Conservation (phyloP, 1,139 yeast species). For the Sugiyamaella japonica region DNA sequence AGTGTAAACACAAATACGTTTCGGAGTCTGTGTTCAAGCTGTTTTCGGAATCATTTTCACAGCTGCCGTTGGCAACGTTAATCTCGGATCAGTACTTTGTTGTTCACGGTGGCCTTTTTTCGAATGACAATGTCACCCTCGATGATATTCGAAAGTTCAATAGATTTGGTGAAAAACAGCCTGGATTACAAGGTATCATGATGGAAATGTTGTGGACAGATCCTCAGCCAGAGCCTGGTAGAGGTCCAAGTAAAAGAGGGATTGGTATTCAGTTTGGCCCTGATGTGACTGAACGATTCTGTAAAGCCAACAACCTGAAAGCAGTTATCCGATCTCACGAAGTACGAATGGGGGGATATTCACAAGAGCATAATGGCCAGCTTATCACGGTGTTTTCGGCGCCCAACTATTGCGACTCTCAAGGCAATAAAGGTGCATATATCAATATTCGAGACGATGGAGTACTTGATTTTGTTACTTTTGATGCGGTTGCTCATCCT, state of each 20-base stretch:
- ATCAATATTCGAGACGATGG: slow-evolving; percentile 64
- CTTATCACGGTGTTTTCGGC: slow-evolving; percentile 94
- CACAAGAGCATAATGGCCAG: slow-evolving; percentile 80
- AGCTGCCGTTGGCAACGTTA: slow-evolving; percentile 82
- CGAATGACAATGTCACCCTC: slow-evolving; percentile 68
- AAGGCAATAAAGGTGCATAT: slow-evolving; percentile 88
- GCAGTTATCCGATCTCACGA: slow-evolving; percentile 93
- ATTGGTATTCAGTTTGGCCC: slow-evolving; percentile 97
- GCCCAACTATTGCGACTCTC: slow-evolving; percentile 93
- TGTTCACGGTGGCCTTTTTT: slow-evolving; percentile 95
- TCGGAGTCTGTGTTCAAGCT: slow-evolving; percentile 78
- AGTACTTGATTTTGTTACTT: slow-evolving; percentile 56
- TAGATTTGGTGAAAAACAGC: slow-evolving; percentile 69
- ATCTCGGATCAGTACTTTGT: slow-evolving; percentile 76
- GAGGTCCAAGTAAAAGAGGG: slow-evolving; percentile 90
- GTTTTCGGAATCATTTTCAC: slow-evolving; percentile 83
- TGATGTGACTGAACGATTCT: slow-evolving; percentile 80
- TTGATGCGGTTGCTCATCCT: slow-evolving; percentile 87
- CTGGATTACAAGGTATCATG: slow-evolving; percentile 87
- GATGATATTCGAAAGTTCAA: slow-evolving; percentile 73
- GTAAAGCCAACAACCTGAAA: slow-evolving; percentile 66
- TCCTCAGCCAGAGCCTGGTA: slow-evolving; percentile 77
- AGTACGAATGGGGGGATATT: slow-evolving; percentile 89
- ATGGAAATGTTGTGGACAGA: slow-evolving; percentile 99
- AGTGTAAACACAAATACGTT: slow-evolving; percentile 80